Conservation (phyloP, 1,284 basidiomycete genomes). For the Naganishia cerealis region DNA sequence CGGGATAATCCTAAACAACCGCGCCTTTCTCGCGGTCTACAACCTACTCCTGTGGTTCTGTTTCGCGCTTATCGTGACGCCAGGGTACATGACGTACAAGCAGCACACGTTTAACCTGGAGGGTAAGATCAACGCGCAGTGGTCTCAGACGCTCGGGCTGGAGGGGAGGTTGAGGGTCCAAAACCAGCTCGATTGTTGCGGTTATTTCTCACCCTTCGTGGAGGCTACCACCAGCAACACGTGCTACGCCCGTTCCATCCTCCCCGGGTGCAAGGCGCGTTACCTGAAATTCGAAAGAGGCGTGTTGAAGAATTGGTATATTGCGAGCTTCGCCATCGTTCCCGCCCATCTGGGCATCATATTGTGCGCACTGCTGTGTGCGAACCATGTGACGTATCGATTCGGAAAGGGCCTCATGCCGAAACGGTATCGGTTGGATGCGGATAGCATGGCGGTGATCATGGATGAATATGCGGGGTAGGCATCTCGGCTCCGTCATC, state of each 20-base stretch:
- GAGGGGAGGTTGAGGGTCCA: conserved; percentile 64
- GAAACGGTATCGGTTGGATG: conserved; percentile 66
- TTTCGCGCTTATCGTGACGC: conserved; percentile 63
- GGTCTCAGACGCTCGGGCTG: conserved; percentile 62
- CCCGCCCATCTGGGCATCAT: conserved; percentile 68
- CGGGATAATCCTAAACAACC: conserved; percentile 71
- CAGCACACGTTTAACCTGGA: conserved; percentile 67
- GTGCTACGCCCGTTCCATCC: conserved; percentile 65
- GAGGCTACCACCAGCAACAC: conserved; percentile 66
- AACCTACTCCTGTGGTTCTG: conserved; percentile 69
- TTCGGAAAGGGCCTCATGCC: conserved; percentile 77
- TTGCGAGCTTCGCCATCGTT: conserved; percentile 64
- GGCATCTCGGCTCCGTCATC: conserved; percentile 39
- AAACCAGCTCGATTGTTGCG: conserved; percentile 65
- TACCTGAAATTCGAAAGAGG: conserved; percentile 64
- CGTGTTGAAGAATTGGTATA: conserved; percentile 62
- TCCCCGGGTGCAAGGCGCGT: conserved; percentile 69
- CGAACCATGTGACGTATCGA: conserved; percentile 71
- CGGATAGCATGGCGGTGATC: conserved; percentile 67
- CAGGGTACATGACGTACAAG: conserved; percentile 71
- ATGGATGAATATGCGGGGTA: conserved; percentile 70
- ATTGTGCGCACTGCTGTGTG: conserved; percentile 64
- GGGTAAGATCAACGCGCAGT: conserved; percentile 69
- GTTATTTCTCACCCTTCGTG: conserved; percentile 65
- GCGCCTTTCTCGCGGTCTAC: conserved; percentile 70